Evolutionary conservation across 192 early-diverging fungal species (phyloP), one percentile per base, ranked within the genome.

Genomic region (Umbelopsis sp.): DNA sequence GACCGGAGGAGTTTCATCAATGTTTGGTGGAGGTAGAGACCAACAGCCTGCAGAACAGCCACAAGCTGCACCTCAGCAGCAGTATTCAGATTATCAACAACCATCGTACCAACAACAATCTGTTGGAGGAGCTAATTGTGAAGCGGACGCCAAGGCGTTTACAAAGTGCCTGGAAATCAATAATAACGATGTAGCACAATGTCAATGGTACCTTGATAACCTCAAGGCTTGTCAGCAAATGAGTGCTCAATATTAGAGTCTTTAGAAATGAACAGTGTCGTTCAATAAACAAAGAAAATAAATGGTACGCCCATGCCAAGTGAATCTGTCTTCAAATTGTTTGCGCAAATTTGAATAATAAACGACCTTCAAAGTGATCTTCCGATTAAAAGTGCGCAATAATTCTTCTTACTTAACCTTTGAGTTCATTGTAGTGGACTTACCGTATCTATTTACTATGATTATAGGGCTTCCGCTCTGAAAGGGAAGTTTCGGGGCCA

Each of bases 181-280:
- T 79, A 85, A 84, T 53, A 90, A 93, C 76, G 90, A 96, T 80
- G 90, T 93, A 74, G 77, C 71, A 43, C 84, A 87, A 31, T 98
- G 96, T 85, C 91, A 94, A 82, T 95, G 91, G 86, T 95, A 95
- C 81, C 80, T 96, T 34, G 94, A 98, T 72, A 86, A 91, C 81
- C 88, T 98, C 68, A 96, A 96, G 87, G 85, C 90, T 65, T 98
- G 95, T 86, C 94, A 93, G 45, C 70, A 78, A 45, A 82, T 84
- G 81, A 77, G 81, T 24, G 65, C 73, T n/a, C 79, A 84, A 43
- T 80, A 82, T 53, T 80, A 80, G 52, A 53, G 2, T 10, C 11
- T 22, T 24, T 12, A 22, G 2, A 53, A n/a, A 14, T 53, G 17
- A 4, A 51, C 17, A 14, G 50, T n/a, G n/a, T 51, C 21, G 21